These are phyloP conservation scores for Tricholoma terreum DNA, from an alignment of 768 basidiomycete species.

Conservation along the genomic window DNA sequence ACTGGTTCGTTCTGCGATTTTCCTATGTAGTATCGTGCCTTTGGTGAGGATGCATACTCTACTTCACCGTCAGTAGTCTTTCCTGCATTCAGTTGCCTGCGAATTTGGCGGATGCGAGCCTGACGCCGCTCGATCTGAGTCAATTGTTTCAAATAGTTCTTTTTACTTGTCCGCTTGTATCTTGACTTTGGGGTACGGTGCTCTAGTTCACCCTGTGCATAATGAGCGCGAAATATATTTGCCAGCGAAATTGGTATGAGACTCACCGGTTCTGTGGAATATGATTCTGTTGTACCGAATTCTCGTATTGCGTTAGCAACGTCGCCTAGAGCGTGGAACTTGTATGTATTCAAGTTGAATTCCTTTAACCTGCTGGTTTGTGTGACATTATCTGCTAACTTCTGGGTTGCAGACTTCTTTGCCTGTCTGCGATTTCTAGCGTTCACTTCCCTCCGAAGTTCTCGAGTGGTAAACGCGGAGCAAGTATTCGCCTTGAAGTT, in stretches of 20 bases:
- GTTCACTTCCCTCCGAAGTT: not conserved
- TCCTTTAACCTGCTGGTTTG: too few species aligned
- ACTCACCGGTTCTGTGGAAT: not conserved
- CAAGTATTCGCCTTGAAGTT: not conserved
- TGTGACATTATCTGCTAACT: too few species aligned
- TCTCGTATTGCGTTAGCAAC: not conserved
- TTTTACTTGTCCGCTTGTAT: not conserved
- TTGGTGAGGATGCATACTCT: not conserved
- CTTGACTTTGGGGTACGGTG: not conserved
- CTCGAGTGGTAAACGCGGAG: not conserved
- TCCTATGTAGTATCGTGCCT: too few species aligned
- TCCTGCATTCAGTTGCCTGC: not conserved
- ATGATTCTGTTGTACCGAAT: not conserved
- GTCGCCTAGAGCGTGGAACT: not conserved
- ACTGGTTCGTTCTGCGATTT: too few species aligned
- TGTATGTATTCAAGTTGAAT: not conserved
- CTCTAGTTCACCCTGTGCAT: not conserved
- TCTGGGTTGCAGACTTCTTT: too few species aligned
- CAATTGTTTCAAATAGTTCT: not conserved
- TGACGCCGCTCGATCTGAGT: not conserved
- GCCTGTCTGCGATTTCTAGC: not conserved
- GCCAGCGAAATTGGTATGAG: too few species aligned
- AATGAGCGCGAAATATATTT: too few species aligned
- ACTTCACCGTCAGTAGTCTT: too few species aligned
- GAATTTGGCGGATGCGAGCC: not conserved